Percentiles rank a stretch among this genome's conserved stretches.
phyloP scores from a whole-genome alignment of 331 rosid genomes.

The Ulmus americana region DNA sequence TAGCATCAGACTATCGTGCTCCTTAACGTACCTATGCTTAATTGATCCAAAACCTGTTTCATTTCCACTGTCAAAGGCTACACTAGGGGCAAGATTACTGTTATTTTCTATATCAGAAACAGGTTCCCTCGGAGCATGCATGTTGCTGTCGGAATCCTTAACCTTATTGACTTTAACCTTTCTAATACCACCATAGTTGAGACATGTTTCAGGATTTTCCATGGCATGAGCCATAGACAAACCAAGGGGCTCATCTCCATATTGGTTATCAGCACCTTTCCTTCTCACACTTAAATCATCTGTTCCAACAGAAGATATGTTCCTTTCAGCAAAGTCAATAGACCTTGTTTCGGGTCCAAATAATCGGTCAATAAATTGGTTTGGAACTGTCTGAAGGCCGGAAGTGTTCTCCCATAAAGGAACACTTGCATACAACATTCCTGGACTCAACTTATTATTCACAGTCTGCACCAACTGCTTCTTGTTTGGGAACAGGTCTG shows the following conservation, averaged over 20 bases:
- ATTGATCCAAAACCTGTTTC: conserved; percentile 35
- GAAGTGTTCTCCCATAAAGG: conserved; percentile 61
- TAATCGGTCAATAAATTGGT: conserved; percentile 47
- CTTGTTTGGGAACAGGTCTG: conserved; percentile 61
- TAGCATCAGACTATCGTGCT: conserved; percentile 32
- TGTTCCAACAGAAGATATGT: conserved; percentile 39
- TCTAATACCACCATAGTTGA: conserved; percentile 45
- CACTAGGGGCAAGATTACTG: conserved; percentile 35
- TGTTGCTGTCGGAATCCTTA: conserved; percentile 38
- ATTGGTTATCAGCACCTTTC: conserved; percentile 41
- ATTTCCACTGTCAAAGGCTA: conserved; percentile 36
- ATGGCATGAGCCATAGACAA: conserved; percentile 54
- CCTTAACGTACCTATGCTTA: conserved; percentile 49
- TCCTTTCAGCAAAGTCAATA: conserved; percentile 40
- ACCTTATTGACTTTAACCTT: conserved; percentile 49
- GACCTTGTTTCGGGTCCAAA: conserved; percentile 61
- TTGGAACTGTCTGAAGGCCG: conserved; percentile 48
- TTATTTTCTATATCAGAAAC: conserved; percentile 21
- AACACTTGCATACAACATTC: conserved; percentile 42
- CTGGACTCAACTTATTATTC: conserved; percentile 47
- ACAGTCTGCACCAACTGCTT: conserved; percentile 60
- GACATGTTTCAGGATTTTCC: conserved; percentile 56
- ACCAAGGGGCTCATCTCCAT: conserved; percentile 47
- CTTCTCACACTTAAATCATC: conserved; percentile 47
- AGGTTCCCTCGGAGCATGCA: conserved; percentile 31